Conservation (phyloP, 257 asterid species). For the Solanum bulbocastanum region DNA sequence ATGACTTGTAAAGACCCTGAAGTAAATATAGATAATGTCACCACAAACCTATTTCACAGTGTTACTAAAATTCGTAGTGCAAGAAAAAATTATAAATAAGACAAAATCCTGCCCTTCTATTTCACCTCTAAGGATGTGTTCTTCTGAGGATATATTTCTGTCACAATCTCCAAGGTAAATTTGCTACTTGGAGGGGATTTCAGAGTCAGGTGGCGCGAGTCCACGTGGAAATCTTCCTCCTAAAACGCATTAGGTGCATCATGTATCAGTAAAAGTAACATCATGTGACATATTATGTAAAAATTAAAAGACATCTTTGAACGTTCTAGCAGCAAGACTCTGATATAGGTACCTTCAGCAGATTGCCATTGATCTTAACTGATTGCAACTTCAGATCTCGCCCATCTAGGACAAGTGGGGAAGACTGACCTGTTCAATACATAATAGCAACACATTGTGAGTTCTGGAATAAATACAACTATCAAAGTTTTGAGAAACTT, state of each 20-base stretch:
- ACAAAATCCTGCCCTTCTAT: neutral
- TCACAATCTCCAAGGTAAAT: slow-evolving; percentile 66
- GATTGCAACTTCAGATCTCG: slow-evolving; percentile 66
- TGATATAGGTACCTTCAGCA: slow-evolving; percentile 40
- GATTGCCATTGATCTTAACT: slow-evolving; percentile 54
- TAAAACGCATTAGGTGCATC: slow-evolving; percentile 16
- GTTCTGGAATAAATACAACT: neutral
- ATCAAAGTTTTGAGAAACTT: neutral
- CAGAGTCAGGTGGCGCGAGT: slow-evolving; percentile 67
- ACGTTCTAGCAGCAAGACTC: neutral
- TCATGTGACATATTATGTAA: neutral
- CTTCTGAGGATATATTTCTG: slow-evolving; percentile 79
- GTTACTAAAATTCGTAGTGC: neutral
- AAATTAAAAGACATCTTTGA: neutral
- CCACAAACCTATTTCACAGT: neutral
- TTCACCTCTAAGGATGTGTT: slow-evolving; percentile 90
- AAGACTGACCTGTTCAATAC: slow-evolving; percentile 46
- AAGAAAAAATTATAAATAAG: neutral
- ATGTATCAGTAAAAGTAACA: neutral
- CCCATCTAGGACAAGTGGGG: slow-evolving; percentile 81
- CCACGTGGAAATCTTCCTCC: slow-evolving; percentile 53
- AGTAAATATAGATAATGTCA: neutral
- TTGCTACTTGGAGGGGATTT: slow-evolving; percentile 68
- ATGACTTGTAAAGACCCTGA: slow-evolving; percentile 85
- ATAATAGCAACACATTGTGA: neutral